Evolutionary conservation across 257 asterid genomes (phyloP).

Genomic region (Echites panduratus): DNA sequence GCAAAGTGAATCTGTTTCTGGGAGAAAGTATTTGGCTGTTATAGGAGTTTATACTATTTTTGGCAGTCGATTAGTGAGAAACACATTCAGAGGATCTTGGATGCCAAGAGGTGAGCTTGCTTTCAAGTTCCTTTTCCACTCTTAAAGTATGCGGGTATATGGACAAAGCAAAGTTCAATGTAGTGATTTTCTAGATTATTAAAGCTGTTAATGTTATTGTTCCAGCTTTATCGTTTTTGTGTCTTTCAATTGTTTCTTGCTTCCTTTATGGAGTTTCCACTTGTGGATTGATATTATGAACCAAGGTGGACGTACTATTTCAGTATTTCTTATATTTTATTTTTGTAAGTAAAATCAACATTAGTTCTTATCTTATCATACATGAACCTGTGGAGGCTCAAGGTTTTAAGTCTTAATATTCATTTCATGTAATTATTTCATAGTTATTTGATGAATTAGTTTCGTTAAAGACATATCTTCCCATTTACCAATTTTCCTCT

Average conservation of each 20-base stretch:
- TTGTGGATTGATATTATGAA: neutral
- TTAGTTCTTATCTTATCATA: neutral
- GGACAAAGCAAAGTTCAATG: neutral
- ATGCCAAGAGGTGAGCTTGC: slow-evolving; percentile 57
- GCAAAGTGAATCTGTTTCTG: slow-evolving; percentile 44
- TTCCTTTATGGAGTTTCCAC: neutral
- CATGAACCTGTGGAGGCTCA: neutral
- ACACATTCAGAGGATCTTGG: slow-evolving; percentile 72
- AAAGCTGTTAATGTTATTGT: neutral
- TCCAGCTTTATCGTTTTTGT: neutral
- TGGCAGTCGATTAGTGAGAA: slow-evolving; percentile 72
- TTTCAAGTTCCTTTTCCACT: neutral
- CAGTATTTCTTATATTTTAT: neutral
- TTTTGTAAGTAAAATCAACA: too few relatives aligned
- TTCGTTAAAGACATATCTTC: neutral
- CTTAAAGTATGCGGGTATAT: neutral
- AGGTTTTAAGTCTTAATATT: neutral
- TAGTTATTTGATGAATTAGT: neutral
- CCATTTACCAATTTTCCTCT: neutral
- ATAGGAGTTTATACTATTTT: slow-evolving; percentile 86
- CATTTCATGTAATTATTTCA: neutral
- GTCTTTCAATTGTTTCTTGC: neutral
- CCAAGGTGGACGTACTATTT: neutral
- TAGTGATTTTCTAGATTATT: neutral
- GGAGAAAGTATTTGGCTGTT: slow-evolving; percentile 68